phyloP scores from a whole-genome alignment of 441 rosid genomes.

The Populus tomentosa region DNA sequence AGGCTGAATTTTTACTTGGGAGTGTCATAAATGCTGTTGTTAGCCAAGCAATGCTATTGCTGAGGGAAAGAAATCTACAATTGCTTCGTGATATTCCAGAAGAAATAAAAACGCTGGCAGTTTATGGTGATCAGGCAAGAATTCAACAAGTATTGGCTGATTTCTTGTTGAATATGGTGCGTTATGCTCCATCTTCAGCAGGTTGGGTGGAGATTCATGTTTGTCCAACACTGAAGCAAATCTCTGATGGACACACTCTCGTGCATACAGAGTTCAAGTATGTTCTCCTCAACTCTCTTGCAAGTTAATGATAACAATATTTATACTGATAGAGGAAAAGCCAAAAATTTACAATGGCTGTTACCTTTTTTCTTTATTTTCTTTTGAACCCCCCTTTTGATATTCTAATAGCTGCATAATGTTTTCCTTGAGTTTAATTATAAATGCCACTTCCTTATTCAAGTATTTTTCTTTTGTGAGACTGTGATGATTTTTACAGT shows the following conservation, averaged over 20 bases:
- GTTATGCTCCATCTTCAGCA: conserved; percentile 63
- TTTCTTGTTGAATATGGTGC: conserved; percentile 79
- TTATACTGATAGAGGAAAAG: not conserved
- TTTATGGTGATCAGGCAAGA: conserved; percentile 85
- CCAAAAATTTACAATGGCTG: not conserved
- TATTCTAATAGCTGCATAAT: not conserved
- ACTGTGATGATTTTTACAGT: not conserved
- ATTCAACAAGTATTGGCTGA: conserved; percentile 87
- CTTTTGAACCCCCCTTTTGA: not conserved
- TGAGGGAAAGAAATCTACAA: conserved; percentile 75
- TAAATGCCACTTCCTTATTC: not conserved
- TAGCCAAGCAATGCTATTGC: conserved; percentile 80
- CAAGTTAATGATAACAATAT: not conserved
- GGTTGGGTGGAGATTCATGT: conserved; percentile 96
- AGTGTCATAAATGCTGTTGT: conserved; percentile 85
- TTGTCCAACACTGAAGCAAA: conserved; percentile 54
- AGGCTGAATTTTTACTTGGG: conserved; percentile 67
- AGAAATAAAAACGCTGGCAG: conserved; percentile 69
- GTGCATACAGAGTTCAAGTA: conserved; percentile 79
- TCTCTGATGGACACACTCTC: conserved; percentile 42
- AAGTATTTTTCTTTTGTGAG: not conserved
- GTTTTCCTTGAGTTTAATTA: not conserved
- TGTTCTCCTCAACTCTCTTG: not conserved
- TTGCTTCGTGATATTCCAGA: conserved; percentile 91
- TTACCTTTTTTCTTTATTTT: not conserved